A percentile compares a stretch with the other conserved stretches of the same genome.
phyloP scores from a whole-genome alignment of 768 basidiomycete species.

The Candolleomyces efflorescens region DNA sequence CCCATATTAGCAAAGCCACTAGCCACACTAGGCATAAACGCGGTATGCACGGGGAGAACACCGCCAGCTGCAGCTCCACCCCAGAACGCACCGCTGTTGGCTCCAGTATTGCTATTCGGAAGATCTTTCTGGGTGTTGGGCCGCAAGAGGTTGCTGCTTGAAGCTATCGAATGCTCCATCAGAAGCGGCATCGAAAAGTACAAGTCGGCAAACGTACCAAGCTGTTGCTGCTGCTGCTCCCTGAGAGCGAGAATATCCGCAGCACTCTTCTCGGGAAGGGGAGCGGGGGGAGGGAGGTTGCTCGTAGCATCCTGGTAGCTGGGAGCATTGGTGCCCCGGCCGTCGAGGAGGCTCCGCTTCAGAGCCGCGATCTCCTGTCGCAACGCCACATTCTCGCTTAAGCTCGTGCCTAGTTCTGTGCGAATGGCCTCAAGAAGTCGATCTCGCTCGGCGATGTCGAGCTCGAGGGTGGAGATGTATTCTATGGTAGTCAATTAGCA shows the following conservation, averaged over 20 bases:
- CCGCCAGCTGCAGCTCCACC: constrained; percentile 58
- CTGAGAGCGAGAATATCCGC: constrained; percentile 29
- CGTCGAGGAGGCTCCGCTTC: constrained; percentile 71
- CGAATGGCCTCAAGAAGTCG: constrained; percentile 84
- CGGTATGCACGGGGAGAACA: constrained; percentile 80
- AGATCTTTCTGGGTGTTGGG: constrained; percentile 75
- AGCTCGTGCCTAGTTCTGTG: constrained; percentile 72
- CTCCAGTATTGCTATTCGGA: constrained; percentile 21
- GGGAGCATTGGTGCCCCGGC: constrained; percentile 44
- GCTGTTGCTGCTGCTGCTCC: constrained; percentile 6
- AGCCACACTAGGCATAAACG: constrained; percentile 68
- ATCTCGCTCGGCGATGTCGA: constrained; percentile 91
- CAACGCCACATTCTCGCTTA: constrained; percentile 79
- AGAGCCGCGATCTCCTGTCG: constrained; percentile 71
- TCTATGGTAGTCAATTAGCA: constrained; percentile 41
- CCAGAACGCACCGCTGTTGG: constrained; percentile 55
- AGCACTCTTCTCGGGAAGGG: constrained; percentile 38
- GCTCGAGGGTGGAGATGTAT: constrained; percentile 92
- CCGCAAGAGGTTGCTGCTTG: constrained; percentile 35
- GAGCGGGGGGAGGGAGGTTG: constrained; percentile 49
- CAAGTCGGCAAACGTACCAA: neutral
- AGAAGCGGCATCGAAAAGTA: neutral
- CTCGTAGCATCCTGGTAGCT: constrained; percentile 9
- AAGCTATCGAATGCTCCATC: constrained; percentile 16
- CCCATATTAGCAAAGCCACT: constrained; percentile 9